Conservation (phyloP, 2,329 filamentous ascomycete genomes). For the Neopestalotiopsis rosae region DNA sequence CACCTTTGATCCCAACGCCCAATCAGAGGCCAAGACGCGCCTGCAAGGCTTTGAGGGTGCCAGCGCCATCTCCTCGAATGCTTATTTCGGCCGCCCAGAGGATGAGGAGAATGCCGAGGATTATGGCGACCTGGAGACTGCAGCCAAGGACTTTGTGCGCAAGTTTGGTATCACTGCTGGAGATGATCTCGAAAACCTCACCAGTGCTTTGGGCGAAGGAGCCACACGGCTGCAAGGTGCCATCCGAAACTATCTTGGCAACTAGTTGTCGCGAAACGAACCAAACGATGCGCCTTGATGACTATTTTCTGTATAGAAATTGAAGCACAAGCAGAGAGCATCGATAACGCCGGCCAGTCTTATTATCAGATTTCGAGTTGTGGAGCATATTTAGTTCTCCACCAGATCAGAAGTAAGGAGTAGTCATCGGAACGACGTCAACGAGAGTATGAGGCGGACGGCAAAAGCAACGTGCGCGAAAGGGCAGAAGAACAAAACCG, state of each 20-base stretch:
- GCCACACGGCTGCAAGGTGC: conserved; percentile 82
- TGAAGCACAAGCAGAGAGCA: not conserved
- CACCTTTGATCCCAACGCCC: conserved; percentile 77
- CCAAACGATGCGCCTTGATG: not conserved
- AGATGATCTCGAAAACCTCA: conserved; percentile 92
- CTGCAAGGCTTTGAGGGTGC: conserved; percentile 94
- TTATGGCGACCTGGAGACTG: conserved; percentile 90
- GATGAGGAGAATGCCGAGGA: conserved; percentile 58
- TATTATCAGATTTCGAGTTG: not conserved
- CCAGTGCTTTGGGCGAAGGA: conserved; percentile 82
- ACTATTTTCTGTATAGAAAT: not conserved
- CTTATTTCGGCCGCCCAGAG: conserved; percentile 50
- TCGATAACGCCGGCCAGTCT: not conserved
- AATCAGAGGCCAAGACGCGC: conserved; percentile 84
- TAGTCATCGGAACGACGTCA: conserved; percentile 4
- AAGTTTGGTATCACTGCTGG: conserved; percentile 95
- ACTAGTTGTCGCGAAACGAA: conserved; percentile 41
- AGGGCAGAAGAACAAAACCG: not conserved
- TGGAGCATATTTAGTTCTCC: not conserved
- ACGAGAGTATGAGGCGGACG: conserved; percentile 11
- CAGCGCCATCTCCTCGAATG: conserved; percentile 90
- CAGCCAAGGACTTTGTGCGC: conserved; percentile 93
- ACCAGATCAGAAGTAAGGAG: not conserved
- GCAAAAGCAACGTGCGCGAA: conserved; percentile 12
- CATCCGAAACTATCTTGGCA: conserved; percentile 68